These are phyloP conservation scores for Kodamaea restingae DNA, from an alignment of 805 yeast species.

Conservation along the genomic window DNA sequence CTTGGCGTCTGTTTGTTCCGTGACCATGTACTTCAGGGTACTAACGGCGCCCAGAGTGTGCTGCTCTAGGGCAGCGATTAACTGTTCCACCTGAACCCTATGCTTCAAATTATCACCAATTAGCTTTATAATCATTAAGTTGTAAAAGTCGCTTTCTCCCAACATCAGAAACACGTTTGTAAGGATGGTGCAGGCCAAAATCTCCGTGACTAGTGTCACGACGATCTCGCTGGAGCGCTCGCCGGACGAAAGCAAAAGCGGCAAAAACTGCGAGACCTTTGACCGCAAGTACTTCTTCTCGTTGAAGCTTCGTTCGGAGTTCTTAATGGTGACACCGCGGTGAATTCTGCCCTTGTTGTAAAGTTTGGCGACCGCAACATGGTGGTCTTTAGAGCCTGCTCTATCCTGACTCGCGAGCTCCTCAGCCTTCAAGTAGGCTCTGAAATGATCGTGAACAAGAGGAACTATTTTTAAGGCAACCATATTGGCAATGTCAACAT, in stretches of 20 bases:
- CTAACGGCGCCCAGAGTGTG: slow-evolving; percentile 40
- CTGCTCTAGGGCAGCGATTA: slow-evolving; percentile 64
- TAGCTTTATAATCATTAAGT: slow-evolving; percentile 54
- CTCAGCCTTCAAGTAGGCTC: slow-evolving; percentile 43
- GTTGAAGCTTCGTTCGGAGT: slow-evolving; percentile 28
- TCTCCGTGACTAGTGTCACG: slow-evolving; percentile 52
- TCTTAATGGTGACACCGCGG: slow-evolving; percentile 43
- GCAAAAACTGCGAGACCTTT: slow-evolving; percentile 41
- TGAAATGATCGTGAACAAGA: slow-evolving; percentile 59
- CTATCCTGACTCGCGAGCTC: slow-evolving; percentile 19
- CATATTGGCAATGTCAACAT: slow-evolving; percentile 52
- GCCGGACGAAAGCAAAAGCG: slow-evolving; percentile 43
- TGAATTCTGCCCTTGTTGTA: slow-evolving; percentile 56
- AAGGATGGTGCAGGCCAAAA: slow-evolving; percentile 47
- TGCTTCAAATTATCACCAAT: slow-evolving; percentile 68
- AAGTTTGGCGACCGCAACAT: slow-evolving; percentile 38
- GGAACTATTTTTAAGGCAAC: slow-evolving; percentile 61
- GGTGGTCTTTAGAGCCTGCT: slow-evolving; percentile 29
- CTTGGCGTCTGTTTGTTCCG: slow-evolving; percentile 9
- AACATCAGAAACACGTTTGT: slow-evolving; percentile 54
- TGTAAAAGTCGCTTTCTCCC: slow-evolving; percentile 75
- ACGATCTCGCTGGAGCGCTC: slow-evolving; percentile 51
- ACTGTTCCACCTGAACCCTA: slow-evolving; percentile 65
- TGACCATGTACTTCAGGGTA: slow-evolving; percentile 8
- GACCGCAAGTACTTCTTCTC: slow-evolving; percentile 49